phyloP scores from a whole-genome alignment of 495 filamentous ascomycete genomes.

The Bacidia rubella region DNA sequence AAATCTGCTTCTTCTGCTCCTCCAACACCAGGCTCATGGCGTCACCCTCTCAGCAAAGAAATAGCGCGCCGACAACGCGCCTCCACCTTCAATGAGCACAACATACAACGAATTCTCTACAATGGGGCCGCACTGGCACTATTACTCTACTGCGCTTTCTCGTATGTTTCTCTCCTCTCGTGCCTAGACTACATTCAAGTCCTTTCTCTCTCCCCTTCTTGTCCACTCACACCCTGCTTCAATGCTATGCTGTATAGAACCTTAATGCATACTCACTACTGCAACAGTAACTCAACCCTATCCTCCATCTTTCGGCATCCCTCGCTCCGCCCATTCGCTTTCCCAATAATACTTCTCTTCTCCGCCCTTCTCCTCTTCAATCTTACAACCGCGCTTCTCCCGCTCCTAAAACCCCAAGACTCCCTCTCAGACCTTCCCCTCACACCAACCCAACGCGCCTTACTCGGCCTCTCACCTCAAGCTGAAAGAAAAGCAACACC shows the following conservation, averaged over 20 bases:
- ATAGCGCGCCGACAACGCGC: slow-evolving; percentile 62
- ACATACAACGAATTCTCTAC: slow-evolving; percentile 48
- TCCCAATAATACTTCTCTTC: slow-evolving; percentile 32
- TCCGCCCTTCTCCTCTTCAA: slow-evolving; percentile 52
- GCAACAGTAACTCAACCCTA: slow-evolving; percentile 13
- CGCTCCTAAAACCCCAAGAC: slow-evolving; percentile 56
- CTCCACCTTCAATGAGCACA: slow-evolving; percentile 56
- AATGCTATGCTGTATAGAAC: neutral
- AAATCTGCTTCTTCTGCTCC: slow-evolving; percentile 13
- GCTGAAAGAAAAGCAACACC: slow-evolving; percentile 29
- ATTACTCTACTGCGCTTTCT: slow-evolving; percentile 26
- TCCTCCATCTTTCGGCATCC: slow-evolving; percentile 29
- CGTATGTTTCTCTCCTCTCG: slow-evolving; percentile 19
- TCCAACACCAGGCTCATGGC: slow-evolving; percentile 69
- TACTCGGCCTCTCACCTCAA: slow-evolving; percentile 50
- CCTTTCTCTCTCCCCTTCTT: slow-evolving; percentile 8
- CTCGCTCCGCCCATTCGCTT: slow-evolving; percentile 30
- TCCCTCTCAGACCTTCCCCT: slow-evolving; percentile 80
- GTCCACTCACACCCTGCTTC: neutral
- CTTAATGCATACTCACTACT: neutral
- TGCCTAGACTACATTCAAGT: slow-evolving; percentile 24
- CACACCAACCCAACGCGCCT: slow-evolving; percentile 72
- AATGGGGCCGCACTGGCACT: slow-evolving; percentile 45
- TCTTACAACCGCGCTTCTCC: slow-evolving; percentile 49
- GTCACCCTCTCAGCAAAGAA: slow-evolving; percentile 68